Percentiles rank a stretch among this genome's conserved stretches.
Evolutionary conservation across 495 filamentous ascomycete genomes (phyloP).

Genomic region (Xylaria nigripes): DNA sequence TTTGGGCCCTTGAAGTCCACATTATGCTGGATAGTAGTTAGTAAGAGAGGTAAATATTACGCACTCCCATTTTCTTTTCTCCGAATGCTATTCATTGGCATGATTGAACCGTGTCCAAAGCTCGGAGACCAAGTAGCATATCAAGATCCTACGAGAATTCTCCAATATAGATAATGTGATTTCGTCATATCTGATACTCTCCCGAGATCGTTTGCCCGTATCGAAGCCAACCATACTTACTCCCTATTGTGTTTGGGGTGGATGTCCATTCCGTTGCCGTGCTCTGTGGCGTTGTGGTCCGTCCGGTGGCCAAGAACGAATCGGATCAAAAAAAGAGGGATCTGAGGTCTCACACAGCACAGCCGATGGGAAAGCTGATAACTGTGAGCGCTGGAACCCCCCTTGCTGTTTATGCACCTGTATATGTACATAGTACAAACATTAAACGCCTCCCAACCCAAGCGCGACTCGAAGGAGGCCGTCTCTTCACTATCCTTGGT

Average conservation of each 20-base stretch:
- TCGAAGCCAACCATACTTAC: not conserved
- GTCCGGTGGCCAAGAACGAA: conserved; percentile 10
- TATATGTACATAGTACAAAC: conserved; percentile 20
- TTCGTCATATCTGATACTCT: conserved; percentile 9
- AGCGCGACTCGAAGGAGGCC: conserved; percentile 16
- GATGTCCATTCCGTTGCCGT: conserved; percentile 13
- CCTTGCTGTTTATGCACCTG: conserved; percentile 26
- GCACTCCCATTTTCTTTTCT: not conserved
- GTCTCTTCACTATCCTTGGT: conserved; percentile 12
- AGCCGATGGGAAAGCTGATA: conserved; percentile 7
- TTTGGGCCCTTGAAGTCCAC: not conserved
- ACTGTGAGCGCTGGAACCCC: conserved; percentile 15
- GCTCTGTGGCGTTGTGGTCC: conserved; percentile 6
- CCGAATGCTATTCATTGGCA: not conserved
- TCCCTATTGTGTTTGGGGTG: conserved; percentile 1
- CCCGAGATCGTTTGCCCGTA: conserved; percentile 4
- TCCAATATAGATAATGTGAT: not conserved
- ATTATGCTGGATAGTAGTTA: not conserved
- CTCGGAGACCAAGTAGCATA: not conserved
- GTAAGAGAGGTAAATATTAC: not conserved
- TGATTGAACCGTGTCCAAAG: not conserved
- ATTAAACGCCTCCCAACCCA: conserved; percentile 11
- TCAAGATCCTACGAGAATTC: not conserved
- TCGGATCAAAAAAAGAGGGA: conserved; percentile 9
- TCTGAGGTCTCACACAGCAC: conserved; percentile 22